Conservation (phyloP, 768 basidiomycete species). For the Leucocoprinus sp. region DNA sequence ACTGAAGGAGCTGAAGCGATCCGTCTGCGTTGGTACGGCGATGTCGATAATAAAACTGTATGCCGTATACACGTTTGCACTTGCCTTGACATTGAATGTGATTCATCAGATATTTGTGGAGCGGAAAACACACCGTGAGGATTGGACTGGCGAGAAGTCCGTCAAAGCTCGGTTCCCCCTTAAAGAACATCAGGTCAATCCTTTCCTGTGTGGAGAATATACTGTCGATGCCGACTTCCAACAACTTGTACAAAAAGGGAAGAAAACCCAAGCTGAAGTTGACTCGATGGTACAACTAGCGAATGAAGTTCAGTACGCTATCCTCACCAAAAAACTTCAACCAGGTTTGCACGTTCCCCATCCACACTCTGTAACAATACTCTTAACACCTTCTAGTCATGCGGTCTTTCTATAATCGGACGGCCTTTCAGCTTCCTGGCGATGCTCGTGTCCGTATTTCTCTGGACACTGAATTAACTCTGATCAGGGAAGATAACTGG, state of each 20-base stretch:
- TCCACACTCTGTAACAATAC: background rate
- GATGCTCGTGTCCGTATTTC: conserved; percentile 99
- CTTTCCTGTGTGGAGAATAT: conserved; percentile 83
- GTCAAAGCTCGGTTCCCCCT: conserved; percentile 96
- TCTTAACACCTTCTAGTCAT: conserved; percentile 54
- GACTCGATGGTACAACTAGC: conserved; percentile 94
- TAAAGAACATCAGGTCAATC: conserved; percentile 89
- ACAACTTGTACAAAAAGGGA: conserved; percentile 76
- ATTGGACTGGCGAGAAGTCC: conserved; percentile 99
- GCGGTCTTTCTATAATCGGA: conserved; percentile 97
- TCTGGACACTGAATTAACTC: conserved; percentile 90
- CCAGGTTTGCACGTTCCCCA: conserved; percentile 51
- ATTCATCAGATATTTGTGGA: conserved; percentile 68
- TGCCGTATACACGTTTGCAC: conserved; percentile 17
- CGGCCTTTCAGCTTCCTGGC: conserved; percentile 97
- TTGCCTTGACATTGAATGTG: background rate
- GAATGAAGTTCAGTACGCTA: conserved; percentile 91
- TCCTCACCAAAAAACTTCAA: conserved; percentile 69
- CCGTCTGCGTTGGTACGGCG: conserved; percentile 96
- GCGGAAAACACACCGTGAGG: conserved; percentile 90
- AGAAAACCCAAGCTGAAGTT: conserved; percentile 87
- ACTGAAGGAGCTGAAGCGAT: conserved; percentile 98
- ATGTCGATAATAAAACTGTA: conserved; percentile 71
- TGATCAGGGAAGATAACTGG: conserved; percentile 97
- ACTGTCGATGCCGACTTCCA: conserved; percentile 93